A percentile compares a stretch with the other conserved stretches of the same genome.
phyloP scores from a whole-genome alignment of 352 stramenopile species.

The Pythium utonaiense region DNA sequence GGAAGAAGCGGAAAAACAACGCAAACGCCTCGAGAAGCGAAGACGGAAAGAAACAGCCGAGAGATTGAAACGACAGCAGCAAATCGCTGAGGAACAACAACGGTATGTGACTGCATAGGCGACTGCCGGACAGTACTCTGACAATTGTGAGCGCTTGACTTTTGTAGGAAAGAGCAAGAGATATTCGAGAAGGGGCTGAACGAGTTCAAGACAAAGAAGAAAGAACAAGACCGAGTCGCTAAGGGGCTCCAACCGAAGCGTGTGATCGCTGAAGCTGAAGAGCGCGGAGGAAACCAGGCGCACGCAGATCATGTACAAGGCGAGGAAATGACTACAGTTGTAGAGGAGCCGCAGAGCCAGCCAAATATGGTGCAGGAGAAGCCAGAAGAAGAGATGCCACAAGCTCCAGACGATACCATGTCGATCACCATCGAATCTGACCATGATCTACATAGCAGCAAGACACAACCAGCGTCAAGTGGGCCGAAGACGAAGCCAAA shows the following conservation, averaged over 20 bases:
- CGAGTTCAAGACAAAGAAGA: constrained; percentile 52
- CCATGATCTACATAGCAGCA: neutral
- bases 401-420: neutral
- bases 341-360: neutral
- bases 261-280: neutral
- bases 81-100: constrained; percentile 38
- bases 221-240: constrained; percentile 54
- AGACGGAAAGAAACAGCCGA: constrained; percentile 46
- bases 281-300: neutral
- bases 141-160: neutral
- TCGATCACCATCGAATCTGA: neutral
- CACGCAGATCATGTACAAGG: neutral
- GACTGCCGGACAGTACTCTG: neutral
- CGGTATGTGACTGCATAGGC: constrained; percentile 23
- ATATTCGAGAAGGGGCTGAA: constrained; percentile 46
- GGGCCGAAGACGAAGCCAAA: constrained; percentile 13
- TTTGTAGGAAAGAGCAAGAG: constrained; percentile 43
- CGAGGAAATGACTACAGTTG: neutral
- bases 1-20: constrained; percentile 20
- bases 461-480: constrained; percentile 2
- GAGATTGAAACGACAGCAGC: constrained; percentile 40
- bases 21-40: constrained; percentile 36
- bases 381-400: neutral
- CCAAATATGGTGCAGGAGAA: neutral
- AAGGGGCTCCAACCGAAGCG: constrained; percentile 36